Evolutionary conservation across 441 rosid genomes (phyloP).

Genomic region (Erodium texanum): DNA sequence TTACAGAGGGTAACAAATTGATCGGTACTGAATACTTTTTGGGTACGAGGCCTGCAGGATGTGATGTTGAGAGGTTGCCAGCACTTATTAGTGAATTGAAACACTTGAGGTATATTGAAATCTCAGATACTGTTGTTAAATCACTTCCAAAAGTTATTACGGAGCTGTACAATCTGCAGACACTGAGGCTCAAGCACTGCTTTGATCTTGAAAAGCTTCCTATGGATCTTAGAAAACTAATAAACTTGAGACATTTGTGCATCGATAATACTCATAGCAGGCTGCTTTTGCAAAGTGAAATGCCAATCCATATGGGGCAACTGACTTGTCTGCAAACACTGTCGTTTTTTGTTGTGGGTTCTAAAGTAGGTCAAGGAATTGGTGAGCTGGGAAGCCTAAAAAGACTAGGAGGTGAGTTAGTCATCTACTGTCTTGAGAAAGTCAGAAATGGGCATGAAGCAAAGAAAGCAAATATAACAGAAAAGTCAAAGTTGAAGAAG

Average conservation of each 20-base stretch:
- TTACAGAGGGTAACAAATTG: too few species aligned
- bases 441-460: not conserved
- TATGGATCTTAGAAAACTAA: not conserved
- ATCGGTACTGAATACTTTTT: too few species aligned
- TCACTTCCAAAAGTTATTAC: not conserved
- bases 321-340: not conserved
- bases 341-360: not conserved
- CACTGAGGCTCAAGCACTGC: not conserved
- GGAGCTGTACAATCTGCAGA: not conserved
- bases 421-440: not conserved
- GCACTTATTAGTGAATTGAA: not conserved
- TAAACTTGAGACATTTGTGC: not conserved
- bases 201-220: not conserved
- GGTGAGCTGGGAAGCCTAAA: not conserved
- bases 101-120: slow-evolving; percentile 16
- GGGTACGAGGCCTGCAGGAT: too few species aligned
- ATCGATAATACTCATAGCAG: too few species aligned
- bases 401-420: not conserved
- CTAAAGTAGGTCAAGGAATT: not conserved
- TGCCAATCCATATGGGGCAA: not conserved
- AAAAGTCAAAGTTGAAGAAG: not conserved
- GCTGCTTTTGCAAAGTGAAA: not conserved
- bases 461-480: not conserved
- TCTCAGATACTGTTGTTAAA: not conserved
- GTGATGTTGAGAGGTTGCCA: not conserved